Evolutionary conservation across 805 yeast genomes (phyloP).

Genomic region (Wilhelminamyces savonicus): DNA sequence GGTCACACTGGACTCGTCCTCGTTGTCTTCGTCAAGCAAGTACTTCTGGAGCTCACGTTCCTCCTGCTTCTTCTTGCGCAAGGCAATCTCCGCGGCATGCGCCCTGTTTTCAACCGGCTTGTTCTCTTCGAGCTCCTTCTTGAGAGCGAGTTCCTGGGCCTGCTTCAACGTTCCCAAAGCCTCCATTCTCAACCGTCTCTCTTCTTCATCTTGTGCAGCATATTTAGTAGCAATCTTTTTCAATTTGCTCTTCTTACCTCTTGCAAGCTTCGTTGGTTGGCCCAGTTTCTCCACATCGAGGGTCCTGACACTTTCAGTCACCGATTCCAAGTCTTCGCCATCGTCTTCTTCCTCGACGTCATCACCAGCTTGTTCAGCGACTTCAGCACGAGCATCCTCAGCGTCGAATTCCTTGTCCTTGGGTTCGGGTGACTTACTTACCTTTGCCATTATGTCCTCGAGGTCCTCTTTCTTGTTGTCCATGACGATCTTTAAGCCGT

Average conservation of each 20-base stretch:
- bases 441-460: slow-evolving; percentile 13
- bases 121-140: slow-evolving; percentile 16
- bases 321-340: background rate
- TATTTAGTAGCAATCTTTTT: slow-evolving; percentile 81
- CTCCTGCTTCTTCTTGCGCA: slow-evolving; percentile 37
- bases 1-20: slow-evolving; percentile 22
- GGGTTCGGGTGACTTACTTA: slow-evolving; percentile 4
- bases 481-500: slow-evolving; percentile 29
- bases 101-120: slow-evolving; percentile 13
- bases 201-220: slow-evolving; percentile 90
- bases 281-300: too few relatives aligned
- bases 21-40: slow-evolving; percentile 25
- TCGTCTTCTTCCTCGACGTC: slow-evolving; percentile 1
- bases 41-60: slow-evolving; percentile 39
- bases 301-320: too few relatives aligned
- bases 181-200: slow-evolving; percentile 65
- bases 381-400: background rate
- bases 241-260: slow-evolving; percentile 83
- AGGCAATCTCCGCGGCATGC: slow-evolving; percentile 29
- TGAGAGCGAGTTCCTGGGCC: slow-evolving; percentile 21
- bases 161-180: slow-evolving; percentile 80
- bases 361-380: background rate
- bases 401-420: background rate
- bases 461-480: slow-evolving; percentile 33
- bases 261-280: slow-evolving; percentile 10